Base-by-base conservation (phyloP, 2,329 filamentous ascomycete species). In the Ophiostoma ips region DNA sequence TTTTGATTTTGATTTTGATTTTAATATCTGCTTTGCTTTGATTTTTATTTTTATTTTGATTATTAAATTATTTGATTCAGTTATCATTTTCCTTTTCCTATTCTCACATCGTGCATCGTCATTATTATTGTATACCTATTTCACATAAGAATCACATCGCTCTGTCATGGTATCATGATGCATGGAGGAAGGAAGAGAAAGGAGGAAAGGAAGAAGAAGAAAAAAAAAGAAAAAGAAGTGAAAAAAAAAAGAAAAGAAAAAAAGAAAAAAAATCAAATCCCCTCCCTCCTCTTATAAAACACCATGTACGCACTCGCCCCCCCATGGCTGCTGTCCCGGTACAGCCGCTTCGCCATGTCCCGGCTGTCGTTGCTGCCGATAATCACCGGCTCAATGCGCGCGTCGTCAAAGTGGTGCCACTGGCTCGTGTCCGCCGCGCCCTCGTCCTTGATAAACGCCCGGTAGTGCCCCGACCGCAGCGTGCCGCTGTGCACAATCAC, bases 401-500 rank as follows among this genome's bases (percentile, higher is more conserved):
- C 50, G 38, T 79, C 76, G 53, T 76, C 70, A 58, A 70, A 74
- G 52, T 63, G 58, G 53, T 68, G 66, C 76, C 76, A 79, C 19
- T 62, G 64, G 44, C 52, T 46, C 9, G 41, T 43, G 49, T 55
- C 52, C 31, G 48, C 43, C 7, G 51, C 53, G 35, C 69, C 70
- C 35, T 72, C 70, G 58, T 83, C 77, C 41, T 76, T 76, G 53
- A 84, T 76, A 52, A 84, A 79, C 3, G 81, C 75, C 49, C 83
- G 81, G 63, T 95, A 95, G 65, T 95, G 89, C 0, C 89, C 89
- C 47, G 76, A 77, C 35, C 77, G 76, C 48, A 84, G 70, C 1
- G 73, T 79, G 1, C 68, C 68, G 19, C 89, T 89, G 63, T 95
- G 89, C 54, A 84, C 73, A 49, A 94, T 77, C 7, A 95, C 83